phyloP scores from a whole-genome alignment of 495 filamentous ascomycete genomes.

The Lasiosphaeriaceae sp. region DNA sequence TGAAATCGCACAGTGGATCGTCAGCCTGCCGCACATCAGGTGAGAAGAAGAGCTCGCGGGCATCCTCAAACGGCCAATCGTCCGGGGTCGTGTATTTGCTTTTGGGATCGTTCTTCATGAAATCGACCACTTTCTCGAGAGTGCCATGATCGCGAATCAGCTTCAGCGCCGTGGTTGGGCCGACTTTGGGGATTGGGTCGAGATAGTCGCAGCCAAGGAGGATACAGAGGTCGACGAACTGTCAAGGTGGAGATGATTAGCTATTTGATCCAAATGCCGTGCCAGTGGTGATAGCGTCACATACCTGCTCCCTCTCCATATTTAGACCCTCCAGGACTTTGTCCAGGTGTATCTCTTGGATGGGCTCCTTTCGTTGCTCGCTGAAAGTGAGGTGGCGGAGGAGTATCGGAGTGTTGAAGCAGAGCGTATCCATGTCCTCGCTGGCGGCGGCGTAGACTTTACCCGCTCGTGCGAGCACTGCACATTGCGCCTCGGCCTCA shows the following conservation, averaged over 20 bases:
- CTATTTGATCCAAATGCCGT: not conserved
- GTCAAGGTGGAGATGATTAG: not conserved
- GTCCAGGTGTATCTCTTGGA: constrained; percentile 87
- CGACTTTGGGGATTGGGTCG: constrained; percentile 91
- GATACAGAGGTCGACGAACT: constrained; percentile 98
- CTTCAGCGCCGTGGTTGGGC: constrained; percentile 84
- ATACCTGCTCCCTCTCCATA: constrained; percentile 81
- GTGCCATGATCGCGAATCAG: constrained; percentile 85
- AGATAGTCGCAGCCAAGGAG: constrained; percentile 97
- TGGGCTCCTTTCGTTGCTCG: constrained; percentile 95
- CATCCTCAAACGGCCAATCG: constrained; percentile 91
- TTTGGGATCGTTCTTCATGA: constrained; percentile 69
- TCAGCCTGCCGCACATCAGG: constrained; percentile 86
- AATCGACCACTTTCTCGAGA: constrained; percentile 80
- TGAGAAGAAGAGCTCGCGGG: constrained; percentile 82
- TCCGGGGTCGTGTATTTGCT: constrained; percentile 79
- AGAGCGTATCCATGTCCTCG: constrained; percentile 99
- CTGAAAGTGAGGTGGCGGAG: constrained; percentile 92
- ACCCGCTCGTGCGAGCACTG: constrained; percentile 80
- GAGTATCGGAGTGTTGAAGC: constrained; percentile 88
- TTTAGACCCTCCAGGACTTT: constrained; percentile 77
- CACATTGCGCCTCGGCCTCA: constrained; percentile 96
- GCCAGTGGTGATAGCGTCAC: not conserved
- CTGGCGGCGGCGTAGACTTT: constrained; percentile 96
- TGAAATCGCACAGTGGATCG: constrained; percentile 87